These are phyloP conservation scores for Buddleja alternifolia DNA, from an alignment of 257 asterid genomes.

Conservation along the genomic window DNA sequence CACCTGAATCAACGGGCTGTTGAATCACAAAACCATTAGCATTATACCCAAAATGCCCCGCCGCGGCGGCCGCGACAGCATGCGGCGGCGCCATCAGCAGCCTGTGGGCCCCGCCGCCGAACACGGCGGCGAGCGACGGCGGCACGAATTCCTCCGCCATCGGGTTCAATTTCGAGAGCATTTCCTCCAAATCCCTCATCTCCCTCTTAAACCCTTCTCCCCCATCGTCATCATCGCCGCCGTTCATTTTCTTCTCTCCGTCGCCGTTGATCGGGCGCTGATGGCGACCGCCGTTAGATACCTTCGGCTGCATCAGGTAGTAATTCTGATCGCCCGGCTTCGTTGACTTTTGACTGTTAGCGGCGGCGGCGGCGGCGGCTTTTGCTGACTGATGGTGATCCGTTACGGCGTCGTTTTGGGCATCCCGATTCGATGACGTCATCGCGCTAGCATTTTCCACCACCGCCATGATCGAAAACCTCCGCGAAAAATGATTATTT, in stretches of 20 bases:
- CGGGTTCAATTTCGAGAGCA: conserved; percentile 78
- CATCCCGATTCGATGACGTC: conserved; percentile 63
- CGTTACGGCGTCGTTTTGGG: conserved; percentile 47
- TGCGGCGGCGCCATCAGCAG: conserved; percentile 44
- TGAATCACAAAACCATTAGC: conserved; percentile 56
- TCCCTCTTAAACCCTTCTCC: conserved; percentile 68
- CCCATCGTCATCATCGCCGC: conserved; percentile 44
- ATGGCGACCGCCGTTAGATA: conserved; percentile 40
- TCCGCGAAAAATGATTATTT: neutral
- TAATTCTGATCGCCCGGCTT: conserved; percentile 50
- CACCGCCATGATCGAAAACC: conserved; percentile 76
- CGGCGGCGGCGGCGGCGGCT: conserved; percentile 35
- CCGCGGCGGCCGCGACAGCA: conserved; percentile 29
- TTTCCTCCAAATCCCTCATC: conserved; percentile 73
- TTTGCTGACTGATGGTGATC: conserved; percentile 46
- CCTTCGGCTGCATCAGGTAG: conserved; percentile 49
- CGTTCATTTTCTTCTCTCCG: conserved; percentile 36
- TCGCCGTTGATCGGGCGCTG: conserved; percentile 35
- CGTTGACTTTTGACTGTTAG: conserved; percentile 54
- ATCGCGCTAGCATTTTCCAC: conserved; percentile 71
- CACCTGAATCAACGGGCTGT: conserved; percentile 55
- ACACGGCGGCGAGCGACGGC: conserved; percentile 46
- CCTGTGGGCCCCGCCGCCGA: conserved; percentile 38
- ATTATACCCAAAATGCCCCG: conserved; percentile 62
- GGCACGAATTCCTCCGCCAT: conserved; percentile 84